A percentile compares a stretch with the other conserved stretches of the same genome.
phyloP scores from a whole-genome alignment of 495 filamentous ascomycete species.

The Patellaria atrata region DNA sequence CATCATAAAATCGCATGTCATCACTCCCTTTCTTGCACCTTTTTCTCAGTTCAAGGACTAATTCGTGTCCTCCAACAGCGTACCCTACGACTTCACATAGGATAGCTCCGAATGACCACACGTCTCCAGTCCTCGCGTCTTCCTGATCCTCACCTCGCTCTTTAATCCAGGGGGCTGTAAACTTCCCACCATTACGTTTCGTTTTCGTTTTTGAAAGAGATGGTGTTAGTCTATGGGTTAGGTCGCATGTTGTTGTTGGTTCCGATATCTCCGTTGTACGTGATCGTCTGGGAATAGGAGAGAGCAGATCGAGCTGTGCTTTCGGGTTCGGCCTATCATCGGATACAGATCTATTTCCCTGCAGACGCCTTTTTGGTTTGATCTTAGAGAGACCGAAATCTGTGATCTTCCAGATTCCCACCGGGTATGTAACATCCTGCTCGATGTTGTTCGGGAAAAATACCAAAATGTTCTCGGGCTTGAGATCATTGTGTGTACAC shows the following conservation, averaged over 20 bases:
- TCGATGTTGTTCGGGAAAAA: slow-evolving; percentile 2
- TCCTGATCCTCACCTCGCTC: neutral
- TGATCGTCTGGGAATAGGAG: no score
- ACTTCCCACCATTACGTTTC: slow-evolving; percentile 4
- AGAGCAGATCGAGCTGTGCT: no score
- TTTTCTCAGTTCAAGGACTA: neutral
- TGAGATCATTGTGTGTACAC: slow-evolving; percentile 6
- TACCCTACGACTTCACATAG: slow-evolving; percentile 3
- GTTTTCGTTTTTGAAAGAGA: slow-evolving; percentile 2
- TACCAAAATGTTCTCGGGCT: slow-evolving; percentile 7
- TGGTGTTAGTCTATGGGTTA: neutral
- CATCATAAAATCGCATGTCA: slow-evolving; percentile 4
- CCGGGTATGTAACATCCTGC: slow-evolving; percentile 1
- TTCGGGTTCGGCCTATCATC: neutral
- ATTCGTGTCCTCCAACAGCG: neutral
- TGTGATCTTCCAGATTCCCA: slow-evolving; percentile 8
- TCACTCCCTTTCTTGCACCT: neutral
- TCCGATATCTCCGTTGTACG: no score
- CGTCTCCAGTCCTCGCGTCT: slow-evolving; percentile 1
- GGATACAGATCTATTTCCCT: neutral
- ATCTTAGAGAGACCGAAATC: slow-evolving; percentile 7
- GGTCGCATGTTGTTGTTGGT: no score
- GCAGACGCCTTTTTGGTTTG: slow-evolving; percentile 2
- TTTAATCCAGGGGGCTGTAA: slow-evolving; percentile 3
- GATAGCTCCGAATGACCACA: slow-evolving; percentile 7